phyloP scores from a whole-genome alignment of 2,329 filamentous ascomycete genomes.

The Didymosphaeria variabile region DNA sequence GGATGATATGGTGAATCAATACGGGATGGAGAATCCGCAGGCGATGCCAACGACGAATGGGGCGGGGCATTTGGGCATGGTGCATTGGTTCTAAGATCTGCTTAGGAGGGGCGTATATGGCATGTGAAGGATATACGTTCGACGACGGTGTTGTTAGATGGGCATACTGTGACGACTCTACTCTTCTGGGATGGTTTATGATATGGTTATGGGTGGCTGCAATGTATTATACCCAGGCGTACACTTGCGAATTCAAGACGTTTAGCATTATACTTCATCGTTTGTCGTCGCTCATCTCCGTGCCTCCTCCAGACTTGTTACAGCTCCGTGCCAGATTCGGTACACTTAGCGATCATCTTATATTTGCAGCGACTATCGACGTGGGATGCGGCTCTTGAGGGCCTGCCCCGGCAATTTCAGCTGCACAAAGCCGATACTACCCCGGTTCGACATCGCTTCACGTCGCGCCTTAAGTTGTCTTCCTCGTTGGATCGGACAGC shows the following conservation, averaged over 20 bases:
- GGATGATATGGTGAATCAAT: slow-evolving; percentile 59
- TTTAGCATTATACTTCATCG: too few relatives aligned
- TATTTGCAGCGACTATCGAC: background rate
- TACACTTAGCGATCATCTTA: background rate
- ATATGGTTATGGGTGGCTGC: background rate
- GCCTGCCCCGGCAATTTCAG: background rate
- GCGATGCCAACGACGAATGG: slow-evolving; percentile 22
- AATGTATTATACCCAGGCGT: slow-evolving; percentile 10
- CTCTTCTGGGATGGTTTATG: background rate
- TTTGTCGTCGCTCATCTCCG: background rate
- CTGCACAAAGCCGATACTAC: background rate
- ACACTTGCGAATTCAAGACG: too few relatives aligned
- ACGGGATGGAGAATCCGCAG: slow-evolving; percentile 52
- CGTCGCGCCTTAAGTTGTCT: background rate
- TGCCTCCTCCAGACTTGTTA: background rate
- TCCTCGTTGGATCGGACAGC: too few relatives aligned
- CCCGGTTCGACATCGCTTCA: slow-evolving; percentile 1
- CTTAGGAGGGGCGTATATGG: too few relatives aligned
- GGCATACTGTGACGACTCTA: background rate
- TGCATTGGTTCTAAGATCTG: slow-evolving; percentile 36
- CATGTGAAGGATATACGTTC: background rate
- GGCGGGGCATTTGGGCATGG: slow-evolving; percentile 32
- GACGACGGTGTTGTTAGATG: background rate
- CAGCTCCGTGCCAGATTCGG: background rate
- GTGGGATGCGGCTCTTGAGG: slow-evolving; percentile 2